Percentiles rank a stretch among this genome's conserved stretches.
phyloP scores from a whole-genome alignment of 1,139 yeast species.

The Lodderomyces parapsilosis region DNA sequence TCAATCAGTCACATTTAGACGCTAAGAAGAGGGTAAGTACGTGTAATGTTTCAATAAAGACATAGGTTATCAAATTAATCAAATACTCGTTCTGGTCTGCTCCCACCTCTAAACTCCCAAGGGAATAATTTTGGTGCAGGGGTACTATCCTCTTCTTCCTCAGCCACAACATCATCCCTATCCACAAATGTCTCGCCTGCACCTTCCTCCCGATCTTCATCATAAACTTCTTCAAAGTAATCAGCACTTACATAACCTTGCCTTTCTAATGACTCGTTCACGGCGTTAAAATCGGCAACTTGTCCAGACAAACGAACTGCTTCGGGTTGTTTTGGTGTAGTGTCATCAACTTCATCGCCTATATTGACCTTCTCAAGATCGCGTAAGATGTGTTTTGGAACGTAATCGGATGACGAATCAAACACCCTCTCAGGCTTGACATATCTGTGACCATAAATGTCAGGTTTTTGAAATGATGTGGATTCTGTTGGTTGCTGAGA shows the following conservation, averaged over 20 bases:
- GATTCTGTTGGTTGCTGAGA: slow-evolving; percentile 1
- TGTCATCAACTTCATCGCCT: slow-evolving; percentile 4
- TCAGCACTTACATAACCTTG: slow-evolving; percentile 15
- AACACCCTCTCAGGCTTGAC: slow-evolving; percentile 35
- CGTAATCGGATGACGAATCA: slow-evolving; percentile 25
- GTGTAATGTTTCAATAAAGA: not conserved
- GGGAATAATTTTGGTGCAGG: slow-evolving; percentile 31
- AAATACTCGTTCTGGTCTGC: slow-evolving; percentile 29
- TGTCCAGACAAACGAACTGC: slow-evolving; percentile 6
- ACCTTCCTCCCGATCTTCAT: slow-evolving; percentile 15
- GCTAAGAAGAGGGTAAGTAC: too few relatives aligned
- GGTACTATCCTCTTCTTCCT: slow-evolving; percentile 7
- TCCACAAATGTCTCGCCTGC: slow-evolving; percentile 2
- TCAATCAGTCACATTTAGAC: too few relatives aligned
- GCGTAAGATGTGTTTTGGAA: slow-evolving; percentile 27
- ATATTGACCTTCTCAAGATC: slow-evolving; percentile 13
- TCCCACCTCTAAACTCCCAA: slow-evolving; percentile 31
- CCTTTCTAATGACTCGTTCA: slow-evolving; percentile 15
- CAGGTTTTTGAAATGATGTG: slow-evolving; percentile 7
- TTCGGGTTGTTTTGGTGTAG: slow-evolving; percentile 4
- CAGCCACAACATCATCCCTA: slow-evolving; percentile 12
- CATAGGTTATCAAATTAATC: slow-evolving; percentile 13
- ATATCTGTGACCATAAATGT: slow-evolving; percentile 13
- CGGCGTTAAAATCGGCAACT: slow-evolving; percentile 10
- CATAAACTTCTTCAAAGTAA: slow-evolving; percentile 16